Percentiles rank a stretch among this genome's conserved stretches.
Conservation (phyloP, 257 asterid genomes). For the Cordia subcordata region DNA sequence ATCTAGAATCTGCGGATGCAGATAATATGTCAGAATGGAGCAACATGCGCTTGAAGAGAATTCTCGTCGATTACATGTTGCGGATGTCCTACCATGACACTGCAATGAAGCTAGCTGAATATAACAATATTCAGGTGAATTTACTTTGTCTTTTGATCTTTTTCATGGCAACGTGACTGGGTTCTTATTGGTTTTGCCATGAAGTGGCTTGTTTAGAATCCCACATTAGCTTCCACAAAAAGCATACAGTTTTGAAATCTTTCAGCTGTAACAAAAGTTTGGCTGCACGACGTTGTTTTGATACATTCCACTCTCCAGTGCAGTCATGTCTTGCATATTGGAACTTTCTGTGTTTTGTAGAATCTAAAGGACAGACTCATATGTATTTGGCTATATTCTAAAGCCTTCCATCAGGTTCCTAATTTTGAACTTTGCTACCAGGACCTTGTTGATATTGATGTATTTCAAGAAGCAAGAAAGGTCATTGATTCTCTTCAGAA, state of each 20-base stretch:
- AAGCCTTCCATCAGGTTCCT: conserved; percentile 2
- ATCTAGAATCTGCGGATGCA: conserved; percentile 74
- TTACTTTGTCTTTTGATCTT: neutral
- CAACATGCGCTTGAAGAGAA: conserved; percentile 66
- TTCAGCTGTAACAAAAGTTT: neutral
- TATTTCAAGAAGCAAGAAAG: conserved; percentile 87
- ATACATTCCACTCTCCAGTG: too few species aligned
- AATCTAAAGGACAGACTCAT: too few species aligned
- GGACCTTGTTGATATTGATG: conserved; percentile 96
- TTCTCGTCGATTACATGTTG: conserved; percentile 93
- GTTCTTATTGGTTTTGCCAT: too few species aligned
- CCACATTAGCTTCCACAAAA: too few species aligned
- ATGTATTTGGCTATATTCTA: too few species aligned
- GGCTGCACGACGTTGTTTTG: too few species aligned
- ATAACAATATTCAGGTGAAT: conserved; percentile 76
- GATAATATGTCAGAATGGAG: conserved; percentile 71
- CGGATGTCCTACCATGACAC: conserved; percentile 93
- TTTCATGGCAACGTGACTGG: too few species aligned
- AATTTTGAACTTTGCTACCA: conserved; percentile 28
- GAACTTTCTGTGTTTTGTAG: too few species aligned
- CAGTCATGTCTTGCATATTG: too few species aligned
- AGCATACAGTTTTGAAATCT: too few species aligned
- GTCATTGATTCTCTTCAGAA: conserved; percentile 88
- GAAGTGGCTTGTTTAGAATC: too few species aligned
- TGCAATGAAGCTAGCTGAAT: conserved; percentile 81